Evolutionary conservation across 1,284 basidiomycete species (phyloP).

Genomic region (Boletellus dicymbophilus): DNA sequence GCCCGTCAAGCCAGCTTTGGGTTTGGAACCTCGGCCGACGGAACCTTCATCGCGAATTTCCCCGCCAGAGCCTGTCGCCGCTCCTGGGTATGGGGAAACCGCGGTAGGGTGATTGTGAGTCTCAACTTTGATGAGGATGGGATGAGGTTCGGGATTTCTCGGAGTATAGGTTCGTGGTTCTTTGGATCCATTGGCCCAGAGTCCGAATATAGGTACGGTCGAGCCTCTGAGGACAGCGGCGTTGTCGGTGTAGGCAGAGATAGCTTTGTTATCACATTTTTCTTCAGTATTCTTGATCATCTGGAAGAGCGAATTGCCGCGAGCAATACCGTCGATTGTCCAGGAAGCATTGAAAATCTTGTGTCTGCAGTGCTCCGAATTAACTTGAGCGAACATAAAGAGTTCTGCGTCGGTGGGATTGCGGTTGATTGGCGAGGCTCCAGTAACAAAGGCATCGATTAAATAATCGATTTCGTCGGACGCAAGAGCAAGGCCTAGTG

Average conservation of each 20-base stretch:
- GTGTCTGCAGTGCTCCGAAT: conserved; percentile 99
- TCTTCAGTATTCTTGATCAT: conserved; percentile 99
- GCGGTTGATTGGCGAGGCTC: conserved; percentile 61
- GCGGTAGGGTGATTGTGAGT: conserved; percentile 99
- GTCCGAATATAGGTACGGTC: conserved; percentile 77
- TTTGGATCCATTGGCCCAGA: conserved; percentile 40
- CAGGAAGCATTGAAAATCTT: conserved; percentile 99
- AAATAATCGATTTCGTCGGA: conserved; percentile 93
- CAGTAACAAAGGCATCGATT: conserved; percentile 84
- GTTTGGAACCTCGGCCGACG: conserved; percentile 92
- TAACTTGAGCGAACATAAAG: conserved; percentile 99
- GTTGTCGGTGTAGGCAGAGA: conserved; percentile 98
- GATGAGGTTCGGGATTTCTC: conserved; percentile 70
- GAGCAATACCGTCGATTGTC: conserved; percentile 79
- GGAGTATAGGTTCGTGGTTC: conserved; percentile 52
- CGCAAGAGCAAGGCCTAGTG: conserved; percentile 90
- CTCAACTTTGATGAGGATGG: conserved; percentile 96
- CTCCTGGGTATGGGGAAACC: conserved; percentile 96
- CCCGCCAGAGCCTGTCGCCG: conserved; percentile 96
- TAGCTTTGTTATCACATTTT: conserved; percentile 73
- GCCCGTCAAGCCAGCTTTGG: conserved; percentile 93
- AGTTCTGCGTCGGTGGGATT: conserved; percentile 97
- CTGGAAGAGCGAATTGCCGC: conserved; percentile 85
- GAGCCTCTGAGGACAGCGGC: conserved; percentile 92
- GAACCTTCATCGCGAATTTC: conserved; percentile 99